A percentile compares a stretch with the other conserved stretches of the same genome.
Conservation (phyloP, 1,284 basidiomycete species). For the Mycosarcoma mackinlayi region DNA sequence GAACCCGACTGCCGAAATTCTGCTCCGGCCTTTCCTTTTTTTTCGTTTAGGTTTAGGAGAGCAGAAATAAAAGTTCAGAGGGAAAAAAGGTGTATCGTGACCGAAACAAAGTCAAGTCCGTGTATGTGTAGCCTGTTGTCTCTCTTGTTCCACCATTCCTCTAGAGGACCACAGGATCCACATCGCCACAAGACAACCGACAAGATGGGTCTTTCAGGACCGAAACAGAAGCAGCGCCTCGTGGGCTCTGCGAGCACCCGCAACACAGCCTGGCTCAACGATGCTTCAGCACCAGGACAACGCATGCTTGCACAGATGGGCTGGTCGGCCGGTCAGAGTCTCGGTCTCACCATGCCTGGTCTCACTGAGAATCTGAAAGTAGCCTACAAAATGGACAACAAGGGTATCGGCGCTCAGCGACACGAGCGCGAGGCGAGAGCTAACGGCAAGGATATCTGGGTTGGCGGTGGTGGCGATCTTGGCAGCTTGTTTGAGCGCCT, state of each 20-base stretch:
- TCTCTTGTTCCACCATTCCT: no score
- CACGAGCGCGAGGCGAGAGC: conserved; percentile 62
- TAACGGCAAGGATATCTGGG: conserved; percentile 61
- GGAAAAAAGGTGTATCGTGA: no score
- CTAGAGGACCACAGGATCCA: no score
- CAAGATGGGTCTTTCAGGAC: conserved; percentile 63
- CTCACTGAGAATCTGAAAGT: conserved; percentile 61
- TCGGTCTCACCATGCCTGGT: conserved; percentile 57
- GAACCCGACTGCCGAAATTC: conserved; percentile 29
- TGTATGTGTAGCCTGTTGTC: no score
- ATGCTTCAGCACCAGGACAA: conserved; percentile 64
- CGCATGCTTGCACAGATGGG: conserved; percentile 67
- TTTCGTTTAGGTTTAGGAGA: no score
- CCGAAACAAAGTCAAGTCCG: no score
- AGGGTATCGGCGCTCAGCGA: conserved; percentile 64
- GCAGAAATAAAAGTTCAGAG: background rate
- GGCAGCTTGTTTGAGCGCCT: conserved; percentile 66
- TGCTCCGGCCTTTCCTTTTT: background rate
- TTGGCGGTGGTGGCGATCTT: conserved; percentile 64
- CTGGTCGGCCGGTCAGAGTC: conserved; percentile 62
- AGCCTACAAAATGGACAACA: conserved; percentile 66
- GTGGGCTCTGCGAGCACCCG: conserved; percentile 59
- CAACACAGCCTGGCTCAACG: conserved; percentile 64
- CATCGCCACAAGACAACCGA: background rate
- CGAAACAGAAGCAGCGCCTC: conserved; percentile 63